phyloP scores from a whole-genome alignment of 768 basidiomycete species.

The Tephrocybe rancida region DNA sequence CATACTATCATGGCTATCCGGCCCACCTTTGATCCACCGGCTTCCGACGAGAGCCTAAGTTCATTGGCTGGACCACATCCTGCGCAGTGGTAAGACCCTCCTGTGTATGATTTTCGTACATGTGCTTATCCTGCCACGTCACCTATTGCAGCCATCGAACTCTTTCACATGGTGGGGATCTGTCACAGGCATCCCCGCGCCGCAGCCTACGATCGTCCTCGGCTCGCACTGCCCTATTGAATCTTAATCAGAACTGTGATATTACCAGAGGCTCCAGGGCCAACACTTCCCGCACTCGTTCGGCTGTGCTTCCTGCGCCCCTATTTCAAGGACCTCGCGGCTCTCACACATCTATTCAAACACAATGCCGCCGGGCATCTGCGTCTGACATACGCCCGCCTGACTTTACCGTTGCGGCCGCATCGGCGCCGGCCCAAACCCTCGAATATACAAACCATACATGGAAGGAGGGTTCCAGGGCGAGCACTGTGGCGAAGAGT shows the following conservation, averaged over 20 bases:
- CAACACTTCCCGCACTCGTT: slow-evolving; percentile 9
- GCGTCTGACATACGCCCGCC: slow-evolving; percentile 7
- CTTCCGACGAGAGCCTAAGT: slow-evolving; percentile 1
- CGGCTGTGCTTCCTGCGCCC: slow-evolving; percentile 15
- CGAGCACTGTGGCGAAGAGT: background rate
- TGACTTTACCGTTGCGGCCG: background rate
- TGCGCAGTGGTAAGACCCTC: slow-evolving; percentile 13
- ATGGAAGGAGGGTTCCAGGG: background rate
- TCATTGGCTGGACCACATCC: background rate
- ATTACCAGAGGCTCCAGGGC: background rate
- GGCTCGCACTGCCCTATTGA: slow-evolving; percentile 12
- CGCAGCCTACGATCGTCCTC: slow-evolving; percentile 13
- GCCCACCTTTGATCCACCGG: slow-evolving; percentile 24
- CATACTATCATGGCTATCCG: slow-evolving; percentile 23
- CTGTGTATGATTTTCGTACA: background rate
- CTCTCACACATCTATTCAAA: background rate
- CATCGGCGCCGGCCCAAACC: background rate
- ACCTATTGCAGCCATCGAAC: slow-evolving; percentile 3
- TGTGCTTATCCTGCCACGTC: slow-evolving; percentile 15
- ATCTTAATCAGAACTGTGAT: background rate
- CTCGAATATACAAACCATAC: slow-evolving; percentile 4
- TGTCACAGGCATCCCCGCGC: slow-evolving; percentile 10
- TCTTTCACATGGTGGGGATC: slow-evolving; percentile 17
- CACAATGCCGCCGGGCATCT: slow-evolving; percentile 3
- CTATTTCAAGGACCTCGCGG: slow-evolving; percentile 14